phyloP scores from a whole-genome alignment of 106 monocot genomes.

The Platanthera guangdongensis region DNA sequence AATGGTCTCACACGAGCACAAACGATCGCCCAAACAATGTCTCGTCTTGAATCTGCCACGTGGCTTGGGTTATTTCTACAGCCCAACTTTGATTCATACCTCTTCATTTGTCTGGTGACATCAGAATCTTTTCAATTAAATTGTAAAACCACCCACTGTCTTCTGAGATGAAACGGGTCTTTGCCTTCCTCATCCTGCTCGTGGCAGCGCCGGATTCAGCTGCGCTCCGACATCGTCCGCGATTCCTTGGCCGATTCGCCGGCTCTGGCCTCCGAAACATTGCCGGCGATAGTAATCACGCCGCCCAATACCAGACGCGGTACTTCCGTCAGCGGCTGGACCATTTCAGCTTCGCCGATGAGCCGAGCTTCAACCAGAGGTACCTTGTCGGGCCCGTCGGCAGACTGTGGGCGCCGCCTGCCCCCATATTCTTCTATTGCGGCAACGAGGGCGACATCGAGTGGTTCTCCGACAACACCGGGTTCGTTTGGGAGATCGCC shows the following conservation, averaged over 20 bases:
- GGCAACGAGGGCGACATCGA: constrained; percentile 92
- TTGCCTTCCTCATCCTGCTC: not conserved
- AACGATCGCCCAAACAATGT: no score
- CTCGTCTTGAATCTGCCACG: no score
- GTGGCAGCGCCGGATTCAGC: not conserved
- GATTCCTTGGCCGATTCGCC: constrained; percentile 15
- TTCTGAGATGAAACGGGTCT: not conserved
- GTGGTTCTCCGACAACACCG: constrained; percentile 89
- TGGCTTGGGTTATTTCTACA: no score
- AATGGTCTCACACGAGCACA: no score
- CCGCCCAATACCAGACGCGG: constrained; percentile 40
- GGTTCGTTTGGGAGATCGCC: constrained; percentile 91
- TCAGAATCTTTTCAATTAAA: no score
- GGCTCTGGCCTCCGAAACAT: constrained; percentile 1
- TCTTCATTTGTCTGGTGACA: no score
- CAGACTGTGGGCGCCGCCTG: constrained; percentile 14
- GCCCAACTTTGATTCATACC: no score
- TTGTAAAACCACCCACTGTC: not conserved
- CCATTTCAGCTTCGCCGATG: constrained; percentile 76
- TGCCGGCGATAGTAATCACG: not conserved
- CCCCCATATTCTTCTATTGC: constrained; percentile 95
- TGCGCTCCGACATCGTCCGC: constrained; percentile 4
- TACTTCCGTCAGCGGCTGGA: constrained; percentile 67
- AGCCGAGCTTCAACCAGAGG: constrained; percentile 48
- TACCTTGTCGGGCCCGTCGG: constrained; percentile 44